These are phyloP conservation scores for Chlorella sorokiniana DNA, from an alignment of 139 green algal species.

Conservation along the genomic window DNA sequence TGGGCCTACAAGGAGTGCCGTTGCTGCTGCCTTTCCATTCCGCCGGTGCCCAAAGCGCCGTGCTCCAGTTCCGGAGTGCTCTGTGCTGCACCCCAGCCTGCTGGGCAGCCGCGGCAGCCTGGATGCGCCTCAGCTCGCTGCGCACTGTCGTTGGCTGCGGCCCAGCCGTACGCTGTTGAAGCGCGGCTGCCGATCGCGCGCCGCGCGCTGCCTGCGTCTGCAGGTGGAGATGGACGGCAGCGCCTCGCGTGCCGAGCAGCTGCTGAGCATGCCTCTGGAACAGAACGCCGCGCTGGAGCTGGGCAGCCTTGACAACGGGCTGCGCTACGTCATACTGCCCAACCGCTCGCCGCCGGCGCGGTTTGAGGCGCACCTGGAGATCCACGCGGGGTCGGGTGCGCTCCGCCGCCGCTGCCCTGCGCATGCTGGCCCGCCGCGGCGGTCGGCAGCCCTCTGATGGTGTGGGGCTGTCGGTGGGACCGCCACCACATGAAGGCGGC, in stretches of 20 bases:
- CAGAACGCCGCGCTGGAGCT: slow-evolving; percentile 66
- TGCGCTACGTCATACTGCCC: slow-evolving; percentile 95
- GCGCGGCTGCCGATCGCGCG: too few species aligned
- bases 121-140: too few species aligned
- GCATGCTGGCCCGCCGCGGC: too few species aligned
- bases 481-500: too few species aligned
- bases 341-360: slow-evolving; percentile 89
- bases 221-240: slow-evolving; percentile 8
- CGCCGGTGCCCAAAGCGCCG: not conserved
- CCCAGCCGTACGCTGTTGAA: too few species aligned
- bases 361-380: slow-evolving; percentile 95
- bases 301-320: slow-evolving; percentile 79
- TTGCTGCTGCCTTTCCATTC: not conserved
- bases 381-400: slow-evolving; percentile 65
- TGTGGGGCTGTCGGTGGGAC: too few species aligned
- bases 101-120: too few species aligned
- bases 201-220: not conserved
- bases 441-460: too few species aligned
- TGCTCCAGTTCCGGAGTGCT: too few species aligned
- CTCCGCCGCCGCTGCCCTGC: not conserved
- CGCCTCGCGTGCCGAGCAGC: not conserved
- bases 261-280: slow-evolving; percentile 46
- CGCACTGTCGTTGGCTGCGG: too few species aligned
- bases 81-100: too few species aligned
- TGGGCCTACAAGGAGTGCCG: too few species aligned